Conservation (phyloP, 2,329 filamentous ascomycete genomes). For the Fusarium sarcochroum region DNA sequence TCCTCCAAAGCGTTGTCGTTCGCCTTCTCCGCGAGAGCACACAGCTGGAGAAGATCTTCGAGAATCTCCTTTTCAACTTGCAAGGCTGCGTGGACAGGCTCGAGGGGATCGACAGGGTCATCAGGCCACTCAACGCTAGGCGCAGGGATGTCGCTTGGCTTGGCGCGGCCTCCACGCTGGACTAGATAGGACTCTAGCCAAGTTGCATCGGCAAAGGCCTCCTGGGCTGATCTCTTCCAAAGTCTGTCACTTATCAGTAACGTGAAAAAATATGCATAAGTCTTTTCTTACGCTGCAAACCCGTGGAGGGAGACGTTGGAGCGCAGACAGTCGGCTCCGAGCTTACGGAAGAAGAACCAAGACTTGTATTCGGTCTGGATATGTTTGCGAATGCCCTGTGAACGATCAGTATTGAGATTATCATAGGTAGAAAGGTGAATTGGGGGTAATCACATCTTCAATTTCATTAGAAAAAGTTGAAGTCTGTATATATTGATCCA, state of each 20-base stretch:
- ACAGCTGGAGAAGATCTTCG: conserved; percentile 10
- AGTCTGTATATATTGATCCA: neutral
- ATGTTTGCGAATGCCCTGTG: conserved; percentile 4
- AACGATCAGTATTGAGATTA: neutral
- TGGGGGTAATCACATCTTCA: neutral
- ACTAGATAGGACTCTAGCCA: conserved; percentile 20
- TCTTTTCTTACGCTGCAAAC: conserved; percentile 4
- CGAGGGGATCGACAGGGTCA: conserved; percentile 13
- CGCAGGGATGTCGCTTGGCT: conserved; percentile 11
- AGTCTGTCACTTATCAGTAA: neutral
- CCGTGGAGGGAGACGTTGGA: conserved; percentile 16
- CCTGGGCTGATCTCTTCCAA: conserved; percentile 12
- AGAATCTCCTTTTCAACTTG: conserved; percentile 4
- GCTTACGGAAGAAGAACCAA: conserved; percentile 20
- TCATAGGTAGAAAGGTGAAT: accelerated
- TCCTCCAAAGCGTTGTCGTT: conserved; percentile 9
- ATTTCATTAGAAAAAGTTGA: conserved; percentile 6
- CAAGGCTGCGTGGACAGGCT: conserved; percentile 12
- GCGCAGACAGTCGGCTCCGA: conserved; percentile 10
- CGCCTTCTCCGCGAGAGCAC: conserved; percentile 1
- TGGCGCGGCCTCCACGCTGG: conserved; percentile 12
- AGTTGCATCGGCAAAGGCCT: conserved; percentile 15
- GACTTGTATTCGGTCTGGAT: conserved; percentile 5
- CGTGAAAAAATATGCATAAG: too few relatives aligned
- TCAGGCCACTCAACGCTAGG: conserved; percentile 13